These are phyloP conservation scores for Sporopachydermia cereana DNA, from an alignment of 1,139 yeast genomes.

Conservation along the genomic window DNA sequence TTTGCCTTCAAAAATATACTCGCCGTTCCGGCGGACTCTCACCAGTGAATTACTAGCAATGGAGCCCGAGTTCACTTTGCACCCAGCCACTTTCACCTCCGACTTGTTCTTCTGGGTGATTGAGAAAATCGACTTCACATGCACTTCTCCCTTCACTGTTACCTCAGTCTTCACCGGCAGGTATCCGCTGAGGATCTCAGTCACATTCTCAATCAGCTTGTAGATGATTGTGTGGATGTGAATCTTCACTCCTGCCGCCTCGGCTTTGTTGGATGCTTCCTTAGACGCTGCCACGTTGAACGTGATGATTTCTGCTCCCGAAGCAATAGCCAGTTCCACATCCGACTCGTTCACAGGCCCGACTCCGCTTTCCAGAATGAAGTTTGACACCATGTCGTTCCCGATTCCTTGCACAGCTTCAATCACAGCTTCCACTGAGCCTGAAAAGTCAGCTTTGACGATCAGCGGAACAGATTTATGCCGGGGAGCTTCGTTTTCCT, in stretches of 20 bases:
- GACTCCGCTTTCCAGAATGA: slow-evolving; percentile 62
- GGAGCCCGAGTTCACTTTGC: slow-evolving; percentile 65
- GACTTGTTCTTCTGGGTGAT: slow-evolving; percentile 33
- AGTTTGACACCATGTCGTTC: slow-evolving; percentile 67
- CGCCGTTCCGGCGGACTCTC: slow-evolving; percentile 46
- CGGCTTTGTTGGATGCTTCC: slow-evolving; percentile 51
- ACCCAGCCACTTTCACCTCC: slow-evolving; percentile 68
- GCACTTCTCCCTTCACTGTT: slow-evolving; percentile 58
- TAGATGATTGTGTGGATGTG: slow-evolving; percentile 72
- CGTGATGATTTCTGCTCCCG: slow-evolving; percentile 63
- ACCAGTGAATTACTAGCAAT: slow-evolving; percentile 49
- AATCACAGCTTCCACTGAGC: slow-evolving; percentile 50
- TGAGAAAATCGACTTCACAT: slow-evolving; percentile 58
- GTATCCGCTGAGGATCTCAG: slow-evolving; percentile 46
- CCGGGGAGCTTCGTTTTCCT: slow-evolving; percentile 22
- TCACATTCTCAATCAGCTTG: slow-evolving; percentile 76
- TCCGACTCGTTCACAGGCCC: slow-evolving; percentile 83
- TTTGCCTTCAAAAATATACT: slow-evolving; percentile 52
- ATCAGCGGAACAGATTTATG: slow-evolving; percentile 44
- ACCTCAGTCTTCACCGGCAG: slow-evolving; percentile 60
- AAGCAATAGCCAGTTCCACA: slow-evolving; percentile 65
- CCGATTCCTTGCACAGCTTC: slow-evolving; percentile 78
- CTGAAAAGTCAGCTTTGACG: slow-evolving; percentile 81
- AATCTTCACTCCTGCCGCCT: slow-evolving; percentile 45
- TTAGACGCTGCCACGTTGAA: slow-evolving; percentile 68